Conservation (phyloP, 768 basidiomycete species). For the Cyathus striatus region DNA sequence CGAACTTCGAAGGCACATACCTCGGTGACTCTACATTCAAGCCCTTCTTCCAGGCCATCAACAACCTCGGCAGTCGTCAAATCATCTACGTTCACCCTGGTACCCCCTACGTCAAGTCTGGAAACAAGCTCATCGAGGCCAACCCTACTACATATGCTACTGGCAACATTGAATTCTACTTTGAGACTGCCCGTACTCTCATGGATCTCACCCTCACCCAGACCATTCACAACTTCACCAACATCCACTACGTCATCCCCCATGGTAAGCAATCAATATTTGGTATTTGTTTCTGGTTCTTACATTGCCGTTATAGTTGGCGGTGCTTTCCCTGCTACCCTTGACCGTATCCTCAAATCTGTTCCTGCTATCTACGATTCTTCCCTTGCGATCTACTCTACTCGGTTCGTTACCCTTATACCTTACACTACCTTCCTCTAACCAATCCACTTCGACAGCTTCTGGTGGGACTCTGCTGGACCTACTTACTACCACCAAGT, state of each 20-base stretch:
- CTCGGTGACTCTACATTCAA: conserved; percentile 22
- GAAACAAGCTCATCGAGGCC: conserved; percentile 20
- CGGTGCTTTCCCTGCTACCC: conserved; percentile 27
- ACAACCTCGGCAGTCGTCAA: conserved; percentile 17
- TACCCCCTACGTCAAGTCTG: conserved; percentile 21
- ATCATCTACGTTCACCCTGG: conserved; percentile 27
- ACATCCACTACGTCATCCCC: conserved; percentile 28
- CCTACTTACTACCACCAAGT: conserved; percentile 31
- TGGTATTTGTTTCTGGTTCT: not conserved
- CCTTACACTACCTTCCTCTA: not conserved
- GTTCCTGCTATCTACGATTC: conserved; percentile 23
- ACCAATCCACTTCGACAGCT: conserved; percentile 7
- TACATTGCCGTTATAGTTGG: conserved; percentile 15
- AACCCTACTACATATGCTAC: conserved; percentile 27
- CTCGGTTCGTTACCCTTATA: conserved; percentile 13
- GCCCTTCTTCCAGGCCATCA: conserved; percentile 26
- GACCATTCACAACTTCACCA: conserved; percentile 25
- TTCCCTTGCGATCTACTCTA: conserved; percentile 23
- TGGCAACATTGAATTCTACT: conserved; percentile 29
- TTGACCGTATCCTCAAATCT: conserved; percentile 28
- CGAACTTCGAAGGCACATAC: conserved; percentile 27
- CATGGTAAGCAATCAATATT: conserved; percentile 15
- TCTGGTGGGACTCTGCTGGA: conserved; percentile 35
- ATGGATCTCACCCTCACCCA: conserved; percentile 23
- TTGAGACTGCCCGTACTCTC: conserved; percentile 24